Percentiles rank a stretch among this genome's conserved stretches.
Conservation (phyloP, 768 basidiomycete genomes). For the Mycena crocata region DNA sequence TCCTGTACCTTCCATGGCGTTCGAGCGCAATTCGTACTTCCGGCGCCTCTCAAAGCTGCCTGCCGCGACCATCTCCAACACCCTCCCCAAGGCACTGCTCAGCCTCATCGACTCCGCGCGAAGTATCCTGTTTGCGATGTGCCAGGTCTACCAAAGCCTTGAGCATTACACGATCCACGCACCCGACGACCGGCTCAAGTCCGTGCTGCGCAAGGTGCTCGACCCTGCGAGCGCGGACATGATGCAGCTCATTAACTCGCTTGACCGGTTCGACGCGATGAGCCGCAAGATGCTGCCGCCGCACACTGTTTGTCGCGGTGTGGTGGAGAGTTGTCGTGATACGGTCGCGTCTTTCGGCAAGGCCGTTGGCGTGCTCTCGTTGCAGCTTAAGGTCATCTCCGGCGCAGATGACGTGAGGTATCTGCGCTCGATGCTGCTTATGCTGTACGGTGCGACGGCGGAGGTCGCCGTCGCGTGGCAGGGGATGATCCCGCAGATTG, state of each 20-base stretch:
- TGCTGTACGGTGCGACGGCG: conserved; percentile 89
- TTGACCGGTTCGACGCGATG: conserved; percentile 91
- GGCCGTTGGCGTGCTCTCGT: conserved; percentile 83
- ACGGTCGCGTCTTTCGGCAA: conserved; percentile 87
- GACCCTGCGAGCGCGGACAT: conserved; percentile 88
- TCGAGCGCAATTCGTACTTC: conserved; percentile 93
- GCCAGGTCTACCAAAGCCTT: conserved; percentile 90
- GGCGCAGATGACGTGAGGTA: conserved; percentile 87
- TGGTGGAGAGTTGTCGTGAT: conserved; percentile 88
- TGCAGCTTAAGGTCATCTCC: conserved; percentile 84
- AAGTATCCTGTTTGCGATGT: conserved; percentile 90
- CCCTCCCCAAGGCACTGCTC: conserved; percentile 77
- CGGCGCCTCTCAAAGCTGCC: conserved; percentile 88
- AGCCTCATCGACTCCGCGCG: conserved; percentile 89
- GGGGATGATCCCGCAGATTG: conserved; percentile 76
- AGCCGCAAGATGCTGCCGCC: conserved; percentile 78
- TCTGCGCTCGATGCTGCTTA: conserved; percentile 85
- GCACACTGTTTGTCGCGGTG: conserved; percentile 75
- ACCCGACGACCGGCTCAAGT: conserved; percentile 84
- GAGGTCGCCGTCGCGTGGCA: conserved; percentile 92
- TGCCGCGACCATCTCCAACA: conserved; percentile 65
- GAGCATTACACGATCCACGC: conserved; percentile 89
- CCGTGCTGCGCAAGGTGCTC: conserved; percentile 85
- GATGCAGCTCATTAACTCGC: conserved; percentile 83
- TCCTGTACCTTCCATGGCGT: conserved; percentile 71